Base-by-base conservation (phyloP, 148 eudicot species). In the Persicaria tinctoria region DNA sequence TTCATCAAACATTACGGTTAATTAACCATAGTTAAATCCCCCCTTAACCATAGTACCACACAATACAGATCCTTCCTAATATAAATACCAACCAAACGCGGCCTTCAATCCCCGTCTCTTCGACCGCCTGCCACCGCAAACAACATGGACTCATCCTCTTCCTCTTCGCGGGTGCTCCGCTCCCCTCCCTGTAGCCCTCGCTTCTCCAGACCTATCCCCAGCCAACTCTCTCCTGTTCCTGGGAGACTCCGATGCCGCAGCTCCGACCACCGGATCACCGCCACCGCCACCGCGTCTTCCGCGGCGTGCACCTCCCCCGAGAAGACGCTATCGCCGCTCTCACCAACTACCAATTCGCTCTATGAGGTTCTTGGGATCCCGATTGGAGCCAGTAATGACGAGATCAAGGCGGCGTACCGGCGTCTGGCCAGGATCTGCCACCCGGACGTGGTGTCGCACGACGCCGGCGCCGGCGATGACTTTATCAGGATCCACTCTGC, bases 391-490 rank as follows among this genome's bases (percentile, higher is more conserved):
- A 74, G 86, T 32, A 46, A 73, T 66, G 81, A 71, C 17, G 90
- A 90, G 76, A 85, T 90, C 51, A 90, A 88, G 70, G 60, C 88
- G 1, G 94, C 94, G 6, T 90, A 90, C 70, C 27, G 91, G 47
- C 81, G 79, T n/a, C 66, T 90, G 0, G 94, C 90, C 1, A 80
- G 88, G 72, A 76, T 77, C 0, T 68, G 79, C 50, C 90, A 88
- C 20, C 94, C 94, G 16, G 94, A 90, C 73, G 91, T 72, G 17
- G 72, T 23, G 45, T 17, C 44, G 8, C 70, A 10, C 16, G 44
- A 10, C 16, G 44, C 38, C 16, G 57, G 32, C 44, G 50, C 85
- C 2, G 78, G 82, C 0, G 84, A 85, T 4, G 85, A 83, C 27
- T 90, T 90, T 17, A 85, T 84, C 4, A 49, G 80, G 64, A 81